Evolutionary conservation across 371 early-diverging fungal genomes (phyloP).

Genomic region (Syncephalis fuscata): DNA sequence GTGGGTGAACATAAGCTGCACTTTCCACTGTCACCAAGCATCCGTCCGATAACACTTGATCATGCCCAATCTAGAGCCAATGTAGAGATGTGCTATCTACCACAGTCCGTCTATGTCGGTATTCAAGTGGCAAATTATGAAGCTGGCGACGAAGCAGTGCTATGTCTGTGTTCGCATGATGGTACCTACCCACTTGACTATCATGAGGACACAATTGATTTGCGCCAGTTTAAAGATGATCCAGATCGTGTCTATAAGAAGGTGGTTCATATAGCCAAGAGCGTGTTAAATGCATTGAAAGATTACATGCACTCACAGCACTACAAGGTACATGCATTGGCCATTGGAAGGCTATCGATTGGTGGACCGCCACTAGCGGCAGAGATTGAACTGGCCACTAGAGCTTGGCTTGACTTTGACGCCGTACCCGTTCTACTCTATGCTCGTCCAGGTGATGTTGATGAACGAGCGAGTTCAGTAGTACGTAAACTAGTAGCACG

Average conservation of each 20-base stretch:
- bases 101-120: constrained; percentile 36
- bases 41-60: too few relatives aligned
- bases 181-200: constrained; percentile 35
- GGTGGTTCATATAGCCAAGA: constrained; percentile 13
- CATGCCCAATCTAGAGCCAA: too few relatives aligned
- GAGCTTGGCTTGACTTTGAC: constrained; percentile 61
- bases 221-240: constrained; percentile 1
- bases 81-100: constrained; percentile 5
- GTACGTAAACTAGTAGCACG: constrained; percentile 50
- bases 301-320: constrained; percentile 23
- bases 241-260: constrained; percentile 5
- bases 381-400: constrained; percentile 19
- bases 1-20: too few relatives aligned
- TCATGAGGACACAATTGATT: constrained; percentile 17
- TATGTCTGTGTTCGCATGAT: constrained; percentile 34
- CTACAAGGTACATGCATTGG: constrained; percentile 34
- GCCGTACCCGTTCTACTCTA: constrained; percentile 44
- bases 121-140: constrained; percentile 19
- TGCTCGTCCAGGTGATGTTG: constrained; percentile 33
- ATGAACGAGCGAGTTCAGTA: constrained; percentile 57
- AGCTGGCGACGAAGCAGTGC: constrained; percentile 13
- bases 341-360: constrained; percentile 15
- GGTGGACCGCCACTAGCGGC: constrained; percentile 11
- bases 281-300: constrained; percentile 18
- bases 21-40: too few relatives aligned